phyloP scores from a whole-genome alignment of 2,329 filamentous ascomycete species.

The Verticillium longisporum region DNA sequence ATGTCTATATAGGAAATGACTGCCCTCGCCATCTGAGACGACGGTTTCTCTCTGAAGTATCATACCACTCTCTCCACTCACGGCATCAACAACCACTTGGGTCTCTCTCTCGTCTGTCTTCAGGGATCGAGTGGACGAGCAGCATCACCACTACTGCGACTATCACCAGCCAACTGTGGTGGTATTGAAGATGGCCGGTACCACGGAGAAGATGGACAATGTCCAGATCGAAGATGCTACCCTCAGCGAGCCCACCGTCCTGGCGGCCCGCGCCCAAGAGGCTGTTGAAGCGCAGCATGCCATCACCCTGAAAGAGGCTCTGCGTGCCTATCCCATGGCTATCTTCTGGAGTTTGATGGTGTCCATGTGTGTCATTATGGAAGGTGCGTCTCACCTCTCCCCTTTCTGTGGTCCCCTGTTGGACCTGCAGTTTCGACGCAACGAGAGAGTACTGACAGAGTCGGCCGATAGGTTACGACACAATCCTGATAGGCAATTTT shows the following conservation, averaged over 20 bases:
- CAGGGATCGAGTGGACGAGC: neutral
- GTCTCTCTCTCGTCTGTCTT: neutral
- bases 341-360: conserved; percentile 16
- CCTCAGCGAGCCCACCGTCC: neutral
- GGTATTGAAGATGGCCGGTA: neutral
- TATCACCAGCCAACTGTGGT: neutral
- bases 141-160: neutral
- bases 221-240: neutral
- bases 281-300: conserved; percentile 13
- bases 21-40: neutral
- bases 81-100: neutral
- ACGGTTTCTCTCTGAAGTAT: neutral
- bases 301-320: conserved; percentile 16
- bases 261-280: neutral
- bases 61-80: neutral
- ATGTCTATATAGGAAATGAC: neutral
- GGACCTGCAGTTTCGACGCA: too few species aligned
- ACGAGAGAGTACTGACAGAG: too few species aligned
- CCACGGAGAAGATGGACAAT: neutral
- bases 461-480: conserved; percentile 6
- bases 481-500: conserved; percentile 16
- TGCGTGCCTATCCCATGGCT: conserved; percentile 16
- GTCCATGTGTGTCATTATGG: conserved; percentile 23
- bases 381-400: conserved; percentile 9
- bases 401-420: neutral